Percentiles rank a stretch among this genome's conserved stretches.
phyloP scores from a whole-genome alignment of 768 basidiomycete species.

The Exsudoporus frostii region DNA sequence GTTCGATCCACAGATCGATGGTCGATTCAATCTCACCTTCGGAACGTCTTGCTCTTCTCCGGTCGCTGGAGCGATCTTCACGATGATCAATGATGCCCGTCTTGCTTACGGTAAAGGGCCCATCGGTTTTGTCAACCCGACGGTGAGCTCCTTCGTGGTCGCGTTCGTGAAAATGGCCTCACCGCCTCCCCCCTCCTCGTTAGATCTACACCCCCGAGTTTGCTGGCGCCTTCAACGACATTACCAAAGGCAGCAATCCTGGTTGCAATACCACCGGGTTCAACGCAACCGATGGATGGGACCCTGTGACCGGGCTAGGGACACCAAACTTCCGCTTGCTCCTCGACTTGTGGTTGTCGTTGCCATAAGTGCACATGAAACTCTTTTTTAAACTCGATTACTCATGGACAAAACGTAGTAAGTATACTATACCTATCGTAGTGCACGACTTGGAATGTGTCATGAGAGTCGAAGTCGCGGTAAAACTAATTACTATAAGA shows the following conservation, averaged over 20 bases:
- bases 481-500: too few relatives aligned
- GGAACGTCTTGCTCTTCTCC: neutral
- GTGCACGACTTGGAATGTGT: too few relatives aligned
- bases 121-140: neutral
- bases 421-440: too few relatives aligned
- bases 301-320: constrained; percentile 40
- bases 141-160: neutral
- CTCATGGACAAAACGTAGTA: neutral
- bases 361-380: neutral
- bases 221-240: constrained; percentile 33
- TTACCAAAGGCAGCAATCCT: constrained; percentile 41
- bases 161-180: neutral
- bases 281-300: constrained; percentile 35
- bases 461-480: too few relatives aligned
- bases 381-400: neutral
- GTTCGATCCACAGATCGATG: neutral
- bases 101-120: neutral
- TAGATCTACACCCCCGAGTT: neutral
- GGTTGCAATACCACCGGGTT: constrained; percentile 42
- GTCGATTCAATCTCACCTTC: neutral
- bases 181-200: too few relatives aligned
- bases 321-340: neutral
- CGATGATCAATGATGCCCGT: neutral
- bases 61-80: neutral
- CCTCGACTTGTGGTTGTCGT: neutral